Base-by-base conservation (phyloP, 352 stramenopile genomes). In the Achlya hypogyna region DNA sequence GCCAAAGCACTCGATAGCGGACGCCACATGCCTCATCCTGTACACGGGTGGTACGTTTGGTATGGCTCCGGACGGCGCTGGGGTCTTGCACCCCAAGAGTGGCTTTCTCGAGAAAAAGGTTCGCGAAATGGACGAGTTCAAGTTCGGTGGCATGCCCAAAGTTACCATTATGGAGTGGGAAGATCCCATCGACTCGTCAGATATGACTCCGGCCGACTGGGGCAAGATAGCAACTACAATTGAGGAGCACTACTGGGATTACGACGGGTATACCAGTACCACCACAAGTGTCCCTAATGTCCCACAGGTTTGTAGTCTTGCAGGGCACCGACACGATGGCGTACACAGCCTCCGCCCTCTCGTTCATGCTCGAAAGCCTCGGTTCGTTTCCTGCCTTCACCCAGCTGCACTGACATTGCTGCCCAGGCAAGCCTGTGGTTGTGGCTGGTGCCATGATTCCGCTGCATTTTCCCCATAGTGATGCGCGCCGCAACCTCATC, bases 281-380 rank as follows among this genome's bases (percentile, higher is more conserved):
- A 12, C 25, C 16, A 5, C 22, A 47, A 0, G 20, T n/a, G n/a
- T 60, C 64, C 73, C 75, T 70, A 31, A 32, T 42, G 29, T 22
- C 16, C 58, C 70, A 79, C 72, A 82, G 81, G 40, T 99, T 99
- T 72, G 96, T 99, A 31, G 88, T 99, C 43, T 80, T 98, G 18
- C 96, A 96, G 74, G 96, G 96, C 51, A 99, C 96, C 0, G 96
- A 99, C 76, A 99, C 96, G 0, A 98, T 99, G 96, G 95, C 96
- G 9, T 99, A 98, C 80, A 90, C 89, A 45, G 91, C 96, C 5
- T 96, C 88, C 34, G 96, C 95, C 29, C 75, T 99, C 34, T 92
- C 79, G 45, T 99, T 99, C 77, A 98, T 99, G 95, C 81, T 99
- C 51, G 93, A 98, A 72, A 97, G 97, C 79, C 78, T 98, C 5